Base-by-base conservation (phyloP, 2,329 filamentous ascomycete genomes). In the Neofusicoccum kwambonambiense region DNA sequence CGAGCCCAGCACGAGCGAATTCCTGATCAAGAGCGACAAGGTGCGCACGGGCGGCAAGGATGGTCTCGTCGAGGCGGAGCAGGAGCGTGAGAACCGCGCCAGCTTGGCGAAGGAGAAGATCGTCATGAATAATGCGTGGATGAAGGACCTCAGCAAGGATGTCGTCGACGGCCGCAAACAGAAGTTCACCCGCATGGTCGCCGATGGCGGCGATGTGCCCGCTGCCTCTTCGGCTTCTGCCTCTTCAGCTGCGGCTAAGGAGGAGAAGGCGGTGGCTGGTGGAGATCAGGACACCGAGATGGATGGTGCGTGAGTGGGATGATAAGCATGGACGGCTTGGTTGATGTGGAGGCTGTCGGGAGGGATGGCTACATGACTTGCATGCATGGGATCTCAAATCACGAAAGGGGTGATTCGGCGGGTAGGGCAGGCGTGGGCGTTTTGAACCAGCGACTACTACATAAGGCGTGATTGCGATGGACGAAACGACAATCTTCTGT, bases 91-190 rank as follows among this genome's bases (percentile, higher is more conserved):
- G 61, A 67, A 68, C 19, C 72, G 77, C 44, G 70, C 74, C 11
- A 75, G 78, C 34, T 74, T 77, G 52, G 73, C 76, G 1, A 74
- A 75, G 66, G 81, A 83, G 66, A 71, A 73, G 34, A 75, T 79
- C n/a, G 73, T 79, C 37, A 74, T 77, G 65, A 82, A 81, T 67
- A 81, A 80, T 64, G 71, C 69, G 2, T 81, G 76, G 71, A 83
- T 83, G 81, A 79, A 77, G 68, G 80, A 79, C 42, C 65, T 80
- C 52, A 78, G 74, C 64, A 78, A 77, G 57, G 79, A 82, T 42
- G 80, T 81, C 39, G 79, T 83, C 8, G 81, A 83, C 67, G 74
- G 73, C 27, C 74, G 72, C 66, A 82, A 82, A 67, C 66, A 68
- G 7, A 69, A 69, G 9, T 77, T 75, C 61, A 15, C n/a, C n/a